phyloP scores from a whole-genome alignment of 116 monocot species.

The Phalaenopsis hybrid region DNA sequence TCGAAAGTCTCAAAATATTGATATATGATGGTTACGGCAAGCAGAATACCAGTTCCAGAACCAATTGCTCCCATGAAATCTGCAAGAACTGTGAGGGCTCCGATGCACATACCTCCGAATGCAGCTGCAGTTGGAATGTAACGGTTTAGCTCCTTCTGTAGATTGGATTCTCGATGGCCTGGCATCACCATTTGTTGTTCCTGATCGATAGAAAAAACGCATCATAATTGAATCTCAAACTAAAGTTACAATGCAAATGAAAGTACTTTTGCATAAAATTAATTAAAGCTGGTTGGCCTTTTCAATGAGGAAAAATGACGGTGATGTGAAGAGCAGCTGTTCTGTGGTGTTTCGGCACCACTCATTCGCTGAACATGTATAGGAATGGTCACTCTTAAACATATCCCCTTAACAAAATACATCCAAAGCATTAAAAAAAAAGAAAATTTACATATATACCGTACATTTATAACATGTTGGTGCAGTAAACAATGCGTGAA shows the following conservation, averaged over 20 bases:
- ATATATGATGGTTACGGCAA: slow-evolving; percentile 53
- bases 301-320: no score
- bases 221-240: not conserved
- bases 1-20: slow-evolving; percentile 35
- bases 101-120: slow-evolving; percentile 49
- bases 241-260: not conserved
- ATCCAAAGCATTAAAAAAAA: no score
- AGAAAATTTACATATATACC: no score
- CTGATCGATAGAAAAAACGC: not conserved
- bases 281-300: no score
- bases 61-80: slow-evolving; percentile 76
- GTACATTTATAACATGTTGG: no score
- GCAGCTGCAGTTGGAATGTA: slow-evolving; percentile 30
- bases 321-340: no score
- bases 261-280: no score
- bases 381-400: no score
- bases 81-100: slow-evolving; percentile 59
- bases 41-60: slow-evolving; percentile 60
- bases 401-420: no score
- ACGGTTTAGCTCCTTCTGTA: slow-evolving; percentile 24
- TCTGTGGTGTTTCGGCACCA: no score
- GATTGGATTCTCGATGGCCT: slow-evolving; percentile 25
- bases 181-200: slow-evolving; percentile 86
- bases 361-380: no score
- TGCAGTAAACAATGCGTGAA: no score